phyloP scores from a whole-genome alignment of 768 basidiomycete species.

The Pleurotus tuoliensis region DNA sequence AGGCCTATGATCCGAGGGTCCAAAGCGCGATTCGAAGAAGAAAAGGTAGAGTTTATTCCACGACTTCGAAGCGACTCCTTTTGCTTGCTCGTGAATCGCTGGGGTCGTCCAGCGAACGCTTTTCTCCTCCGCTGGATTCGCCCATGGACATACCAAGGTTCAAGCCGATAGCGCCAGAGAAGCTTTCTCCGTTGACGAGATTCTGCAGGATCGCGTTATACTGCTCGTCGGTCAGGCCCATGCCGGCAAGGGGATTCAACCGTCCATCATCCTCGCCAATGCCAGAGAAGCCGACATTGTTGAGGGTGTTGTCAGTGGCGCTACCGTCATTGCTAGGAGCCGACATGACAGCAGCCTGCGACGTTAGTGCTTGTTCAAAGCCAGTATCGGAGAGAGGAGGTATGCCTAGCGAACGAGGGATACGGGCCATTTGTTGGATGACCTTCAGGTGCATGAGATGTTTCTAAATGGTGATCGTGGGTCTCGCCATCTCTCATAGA shows the following conservation, averaged over 20 bases:
- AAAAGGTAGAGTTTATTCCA: conserved; percentile 39
- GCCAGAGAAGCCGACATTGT: conserved; percentile 16
- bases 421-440: conserved; percentile 69
- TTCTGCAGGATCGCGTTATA: conserved; percentile 77
- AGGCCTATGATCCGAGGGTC: too few relatives aligned
- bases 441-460: conserved; percentile 85
- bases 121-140: conserved; percentile 19
- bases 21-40: background rate
- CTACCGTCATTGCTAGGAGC: conserved; percentile 9
- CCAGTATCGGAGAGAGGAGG: conserved; percentile 53
- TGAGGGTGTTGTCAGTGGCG: conserved; percentile 10
- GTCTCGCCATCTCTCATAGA: too few relatives aligned
- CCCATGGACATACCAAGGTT: conserved; percentile 17
- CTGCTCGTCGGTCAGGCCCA: conserved; percentile 88
- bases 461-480: conserved; percentile 43
- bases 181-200: conserved; percentile 61
- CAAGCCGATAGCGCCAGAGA: conserved; percentile 21
- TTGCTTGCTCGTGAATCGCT: conserved; percentile 45
- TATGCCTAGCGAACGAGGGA: conserved; percentile 65
- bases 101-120: conserved; percentile 32
- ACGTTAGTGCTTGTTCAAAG: conserved; percentile 53
- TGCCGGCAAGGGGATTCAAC: conserved; percentile 81
- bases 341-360: conserved; percentile 27
- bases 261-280: conserved; percentile 44
- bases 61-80: conserved; percentile 56